Base-by-base conservation (phyloP, 2,329 filamentous ascomycete species). In the Penicillium sp. region DNA sequence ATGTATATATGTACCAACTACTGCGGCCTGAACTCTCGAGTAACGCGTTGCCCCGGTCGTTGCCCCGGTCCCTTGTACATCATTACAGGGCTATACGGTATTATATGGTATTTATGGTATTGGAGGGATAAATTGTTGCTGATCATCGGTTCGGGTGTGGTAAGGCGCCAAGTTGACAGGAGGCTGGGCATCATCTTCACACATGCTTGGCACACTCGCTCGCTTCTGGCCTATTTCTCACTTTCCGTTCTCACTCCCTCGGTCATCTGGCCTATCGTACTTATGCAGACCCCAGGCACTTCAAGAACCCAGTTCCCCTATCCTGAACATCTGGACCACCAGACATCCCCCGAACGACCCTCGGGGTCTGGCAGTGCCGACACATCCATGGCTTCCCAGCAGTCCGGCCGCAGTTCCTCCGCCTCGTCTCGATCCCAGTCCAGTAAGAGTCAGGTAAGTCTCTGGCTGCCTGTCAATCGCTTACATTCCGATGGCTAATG, bases 401-500 rank as follows among this genome's bases (percentile, higher is more conserved):
- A 78, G 56, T 78, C 85, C 62, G 86, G 86, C 58, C 85, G 89
- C 59, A 81, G 83, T 31, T 89, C 88, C 9, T 86, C 84, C 45
- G 82, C 85, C 33, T 92, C 89, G 6, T 81, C 77, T 57, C 85
- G 87, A 70, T 86, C 88, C 9, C 78, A 81, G 53, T 77, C 79
- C 49, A 79, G 79, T 60, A 80, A 83, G 67, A 80, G 80, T 65
- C 76, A 78, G 78, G 86, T 89, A 74, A 81, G 85, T 84, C 50
- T 47, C 41, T 49, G 25, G 45, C 33, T n/a, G 7, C 21, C 27
- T 19, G 27, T 31, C 13, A n/a, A 21, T 42, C 7, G 2, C 49
- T 13, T 53, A 13, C 23, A 23, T 4, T 6, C 17, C 23, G 5
- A 31, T 49, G 36, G 19, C 56, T 66, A 55, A 65, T 57, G 41